Base-by-base conservation (phyloP, 495 filamentous ascomycete genomes). In the Corynascus novoguineensis region DNA sequence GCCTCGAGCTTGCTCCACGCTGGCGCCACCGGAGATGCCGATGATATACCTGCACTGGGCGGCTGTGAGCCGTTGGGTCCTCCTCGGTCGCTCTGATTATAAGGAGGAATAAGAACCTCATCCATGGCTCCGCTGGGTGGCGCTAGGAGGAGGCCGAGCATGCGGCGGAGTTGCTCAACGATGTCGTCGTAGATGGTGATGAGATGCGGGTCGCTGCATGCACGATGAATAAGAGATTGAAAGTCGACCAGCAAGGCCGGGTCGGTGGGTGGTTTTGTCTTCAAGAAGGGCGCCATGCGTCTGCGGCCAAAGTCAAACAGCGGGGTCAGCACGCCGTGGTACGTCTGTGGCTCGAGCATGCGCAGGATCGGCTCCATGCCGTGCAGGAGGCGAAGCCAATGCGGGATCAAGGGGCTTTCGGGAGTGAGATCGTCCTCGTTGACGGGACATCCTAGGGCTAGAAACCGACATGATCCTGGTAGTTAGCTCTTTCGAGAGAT, bases 171-270 rank as follows among this genome's bases (percentile, higher is more conserved):
- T 14, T 50, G 48, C 48, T 50, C 31, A 10, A 50, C 38, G 19
- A 50, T 50, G 21, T 50, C 31, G 32, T 50, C 48, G 48, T 50
- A 50, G n/a, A 38, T 50, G 9, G 29, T 17, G 32, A 50, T 37
- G 12, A 50, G 48, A n/a, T 25, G 3, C 1, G 31, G 7, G 10
- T 50, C 22, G 32, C 19, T 37, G 32, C 48, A 50, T 31, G 21
- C n/a, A 1, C 48, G 32, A 21, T 38, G 32, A 22, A 50, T 50
- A 12, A 25, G 31, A 14, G 29, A 50, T 37, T 50, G 48, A 8
- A 37, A 15, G 48, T 50, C 32, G 5, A 14, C 48, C 32, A 50
- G 48, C 48, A 50, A 37, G 48, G 11, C 24, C 32, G 48, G 48
- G 19, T 50, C 32, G 12, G 31, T 17, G 10, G 48, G 48, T 12